Evolutionary conservation across 805 yeast genomes (phyloP).

Genomic region (Spathaspora hagerdaliae): DNA sequence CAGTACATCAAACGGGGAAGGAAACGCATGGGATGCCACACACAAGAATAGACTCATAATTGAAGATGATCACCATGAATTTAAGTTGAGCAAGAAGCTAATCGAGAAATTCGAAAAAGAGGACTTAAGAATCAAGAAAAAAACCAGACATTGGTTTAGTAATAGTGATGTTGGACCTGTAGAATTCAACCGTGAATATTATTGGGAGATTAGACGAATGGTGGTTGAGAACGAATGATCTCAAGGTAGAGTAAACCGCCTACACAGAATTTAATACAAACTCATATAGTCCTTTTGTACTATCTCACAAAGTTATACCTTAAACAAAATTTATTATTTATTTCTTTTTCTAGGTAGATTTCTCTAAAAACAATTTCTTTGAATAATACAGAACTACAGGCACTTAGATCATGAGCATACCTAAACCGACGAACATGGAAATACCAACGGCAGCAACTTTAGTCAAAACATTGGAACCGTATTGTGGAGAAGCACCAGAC

Average conservation of each 20-base stretch:
- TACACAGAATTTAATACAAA: background rate
- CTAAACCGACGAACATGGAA: conserved; percentile 24
- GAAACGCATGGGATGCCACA: conserved; percentile 2
- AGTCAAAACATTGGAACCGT: conserved; percentile 8
- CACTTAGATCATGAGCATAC: conserved; percentile 16
- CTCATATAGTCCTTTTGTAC: no score
- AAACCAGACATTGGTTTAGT: conserved; percentile 36
- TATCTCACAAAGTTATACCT: no score
- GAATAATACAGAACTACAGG: background rate
- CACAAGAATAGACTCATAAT: conserved; percentile 6
- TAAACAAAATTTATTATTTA: no score
- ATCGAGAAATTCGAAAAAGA: conserved; percentile 31
- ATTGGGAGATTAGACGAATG: conserved; percentile 43
- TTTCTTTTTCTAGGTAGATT: no score
- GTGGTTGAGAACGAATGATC: conserved; percentile 28
- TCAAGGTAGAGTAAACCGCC: background rate
- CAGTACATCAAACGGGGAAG: conserved; percentile 16
- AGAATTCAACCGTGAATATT: conserved; percentile 23
- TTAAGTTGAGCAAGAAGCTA: conserved; percentile 21
- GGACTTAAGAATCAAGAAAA: conserved; percentile 29
- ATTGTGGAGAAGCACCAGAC: conserved; percentile 13
- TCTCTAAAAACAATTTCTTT: background rate
- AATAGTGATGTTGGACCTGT: conserved; percentile 11
- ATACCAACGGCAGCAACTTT: conserved; percentile 17
- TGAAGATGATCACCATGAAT: conserved; percentile 20